Conservation (phyloP, 805 yeast species). For the Zygotorulaspora florentina region DNA sequence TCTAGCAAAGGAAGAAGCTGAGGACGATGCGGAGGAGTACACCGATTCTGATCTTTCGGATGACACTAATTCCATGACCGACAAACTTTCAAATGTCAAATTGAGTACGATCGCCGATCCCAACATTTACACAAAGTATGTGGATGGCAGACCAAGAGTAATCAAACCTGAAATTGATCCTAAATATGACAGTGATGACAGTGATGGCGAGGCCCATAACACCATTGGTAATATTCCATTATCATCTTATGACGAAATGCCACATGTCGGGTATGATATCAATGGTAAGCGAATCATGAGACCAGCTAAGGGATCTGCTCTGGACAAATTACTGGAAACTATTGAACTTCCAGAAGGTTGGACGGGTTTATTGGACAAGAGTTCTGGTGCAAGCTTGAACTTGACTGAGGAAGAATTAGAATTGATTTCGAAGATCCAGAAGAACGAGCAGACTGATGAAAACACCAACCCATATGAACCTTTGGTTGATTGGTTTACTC, state of each 20-base stretch:
- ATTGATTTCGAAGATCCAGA: slow-evolving; percentile 78
- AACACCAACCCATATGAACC: slow-evolving; percentile 86
- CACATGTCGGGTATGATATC: slow-evolving; percentile 94
- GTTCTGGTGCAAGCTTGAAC: slow-evolving; percentile 81
- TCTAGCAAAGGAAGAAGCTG: slow-evolving; percentile 50
- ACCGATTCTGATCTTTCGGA: slow-evolving; percentile 36
- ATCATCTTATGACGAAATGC: slow-evolving; percentile 93
- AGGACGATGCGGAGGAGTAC: slow-evolving; percentile 28
- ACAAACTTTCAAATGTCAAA: slow-evolving; percentile 50
- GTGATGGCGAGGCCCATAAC: slow-evolving; percentile 74
- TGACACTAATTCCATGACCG: slow-evolving; percentile 48
- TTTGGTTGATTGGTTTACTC: slow-evolving; percentile 91
- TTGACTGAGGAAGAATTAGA: slow-evolving; percentile 84
- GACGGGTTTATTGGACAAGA: slow-evolving; percentile 92
- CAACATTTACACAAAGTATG: slow-evolving; percentile 47
- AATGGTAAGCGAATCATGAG: slow-evolving; percentile 98
- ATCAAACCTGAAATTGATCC: slow-evolving; percentile 90
- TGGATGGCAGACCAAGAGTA: slow-evolving; percentile 78
- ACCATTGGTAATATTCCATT: slow-evolving; percentile 93
- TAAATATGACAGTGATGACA: slow-evolving; percentile 90
- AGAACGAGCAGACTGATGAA: slow-evolving; percentile 79
- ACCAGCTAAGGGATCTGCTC: slow-evolving; percentile 94
- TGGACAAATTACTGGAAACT: slow-evolving; percentile 81
- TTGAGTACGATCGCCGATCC: slow-evolving; percentile 48
- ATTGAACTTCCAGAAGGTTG: slow-evolving; percentile 97